These are phyloP conservation scores for Kitagawia praeruptora DNA, from an alignment of 129 eudicot genomes.

Conservation along the genomic window DNA sequence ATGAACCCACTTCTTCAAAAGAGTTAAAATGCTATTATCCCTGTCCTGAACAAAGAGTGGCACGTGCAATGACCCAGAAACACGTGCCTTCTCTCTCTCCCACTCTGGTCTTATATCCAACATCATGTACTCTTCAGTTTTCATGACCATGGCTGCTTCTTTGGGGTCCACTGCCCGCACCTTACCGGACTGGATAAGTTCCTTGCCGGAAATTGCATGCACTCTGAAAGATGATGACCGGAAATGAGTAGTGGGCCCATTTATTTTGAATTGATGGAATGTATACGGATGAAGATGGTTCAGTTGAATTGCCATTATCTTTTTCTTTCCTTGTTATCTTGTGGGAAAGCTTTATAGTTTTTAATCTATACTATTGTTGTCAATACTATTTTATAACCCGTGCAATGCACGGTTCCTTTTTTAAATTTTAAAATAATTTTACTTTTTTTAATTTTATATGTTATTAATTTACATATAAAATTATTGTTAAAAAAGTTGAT, in stretches of 20 bases:
- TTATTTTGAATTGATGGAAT: constrained; percentile 14
- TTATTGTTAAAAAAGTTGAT: too few species aligned
- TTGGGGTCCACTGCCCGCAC: constrained; percentile 61
- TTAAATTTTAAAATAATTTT: too few species aligned
- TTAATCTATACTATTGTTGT: too few species aligned
- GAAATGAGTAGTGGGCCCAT: constrained; percentile 13
- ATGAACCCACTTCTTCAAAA: constrained; percentile 93
- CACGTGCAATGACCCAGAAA: constrained; percentile 74
- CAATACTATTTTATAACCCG: too few species aligned
- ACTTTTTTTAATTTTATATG: too few species aligned
- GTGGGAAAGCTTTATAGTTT: neutral
- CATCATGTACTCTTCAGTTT: constrained; percentile 42
- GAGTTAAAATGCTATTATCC: constrained; percentile 57
- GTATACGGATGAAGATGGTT: constrained; percentile 36
- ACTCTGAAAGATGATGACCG: constrained; percentile 18
- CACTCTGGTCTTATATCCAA: constrained; percentile 84
- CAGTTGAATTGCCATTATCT: constrained; percentile 47
- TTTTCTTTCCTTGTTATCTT: neutral
- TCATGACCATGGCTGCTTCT: constrained; percentile 54
- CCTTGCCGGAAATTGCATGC: constrained; percentile 40
- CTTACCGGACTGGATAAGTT: constrained; percentile 75
- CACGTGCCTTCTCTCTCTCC: constrained; percentile 88
- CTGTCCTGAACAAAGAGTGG: constrained; percentile 74
- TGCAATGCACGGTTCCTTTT: too few species aligned
- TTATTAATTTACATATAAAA: too few species aligned